Percentiles rank a stretch among this genome's conserved stretches.
phyloP scores from a whole-genome alignment of 352 stramenopile species.

The Achlya hypogyna region DNA sequence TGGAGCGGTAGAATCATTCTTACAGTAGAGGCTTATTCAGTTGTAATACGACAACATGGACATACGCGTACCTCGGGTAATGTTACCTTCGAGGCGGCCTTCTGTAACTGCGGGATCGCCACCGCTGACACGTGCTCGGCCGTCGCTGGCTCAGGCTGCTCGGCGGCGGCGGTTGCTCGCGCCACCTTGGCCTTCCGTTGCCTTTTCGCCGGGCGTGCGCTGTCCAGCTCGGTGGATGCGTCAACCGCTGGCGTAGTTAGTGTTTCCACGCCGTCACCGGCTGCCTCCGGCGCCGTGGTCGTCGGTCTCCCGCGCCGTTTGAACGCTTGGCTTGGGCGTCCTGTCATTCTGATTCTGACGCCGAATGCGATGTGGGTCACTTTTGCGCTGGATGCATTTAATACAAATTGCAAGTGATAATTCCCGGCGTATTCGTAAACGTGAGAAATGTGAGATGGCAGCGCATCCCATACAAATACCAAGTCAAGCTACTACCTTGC shows the following conservation, averaged over 20 bases:
- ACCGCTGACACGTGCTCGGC: background rate
- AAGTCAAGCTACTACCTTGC: background rate
- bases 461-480: background rate
- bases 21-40: background rate
- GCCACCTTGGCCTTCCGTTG: background rate
- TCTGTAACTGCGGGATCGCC: background rate
- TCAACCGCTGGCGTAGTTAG: background rate
- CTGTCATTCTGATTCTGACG: background rate
- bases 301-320: too few relatives aligned
- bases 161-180: background rate
- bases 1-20: too few relatives aligned
- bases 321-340: too few relatives aligned
- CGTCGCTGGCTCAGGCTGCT: background rate
- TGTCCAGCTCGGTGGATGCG: background rate
- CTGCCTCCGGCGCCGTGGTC: background rate
- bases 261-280: background rate
- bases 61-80: background rate
- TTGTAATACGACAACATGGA: background rate
- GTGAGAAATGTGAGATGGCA: background rate
- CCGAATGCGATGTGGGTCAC: background rate
- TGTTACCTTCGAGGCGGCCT: background rate
- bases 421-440: background rate
- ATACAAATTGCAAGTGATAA: background rate
- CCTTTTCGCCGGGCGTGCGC: background rate
- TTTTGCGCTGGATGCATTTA: background rate